Conservation (phyloP, 2,329 filamentous ascomycete species). For the Aspergillus tamarii region DNA sequence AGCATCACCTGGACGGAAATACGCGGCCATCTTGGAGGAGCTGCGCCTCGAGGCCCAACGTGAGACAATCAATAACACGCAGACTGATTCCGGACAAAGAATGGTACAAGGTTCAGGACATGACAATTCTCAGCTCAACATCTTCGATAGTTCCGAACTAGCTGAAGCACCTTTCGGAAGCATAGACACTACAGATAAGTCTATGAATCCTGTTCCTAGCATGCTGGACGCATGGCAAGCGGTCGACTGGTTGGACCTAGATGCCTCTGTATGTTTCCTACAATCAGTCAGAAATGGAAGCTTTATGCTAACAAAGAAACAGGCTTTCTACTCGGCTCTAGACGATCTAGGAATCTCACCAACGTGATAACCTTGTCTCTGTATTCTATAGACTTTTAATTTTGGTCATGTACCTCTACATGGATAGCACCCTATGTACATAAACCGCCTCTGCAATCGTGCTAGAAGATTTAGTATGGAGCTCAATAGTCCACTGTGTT, state of each 20-base stretch:
- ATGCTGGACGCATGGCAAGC: neutral
- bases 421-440: neutral
- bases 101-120: neutral
- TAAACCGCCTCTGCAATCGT: neutral
- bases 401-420: neutral
- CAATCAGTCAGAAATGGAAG: neutral
- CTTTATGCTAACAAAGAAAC: neutral
- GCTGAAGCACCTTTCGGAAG: neutral
- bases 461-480: neutral
- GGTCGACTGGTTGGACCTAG: neutral
- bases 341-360: neutral
- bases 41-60: slow-evolving; percentile 44
- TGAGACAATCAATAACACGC: neutral
- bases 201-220: neutral
- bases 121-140: neutral
- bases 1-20: slow-evolving; percentile 52
- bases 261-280: neutral
- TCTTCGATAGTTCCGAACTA: neutral
- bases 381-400: neutral
- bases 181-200: neutral
- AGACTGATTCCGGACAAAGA: neutral
- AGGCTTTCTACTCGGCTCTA: neutral
- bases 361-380: neutral
- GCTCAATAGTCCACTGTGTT: neutral
- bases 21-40: slow-evolving; percentile 58